Base-by-base conservation (phyloP, 2,329 filamentous ascomycete genomes). In the Fusarium sp. region DNA sequence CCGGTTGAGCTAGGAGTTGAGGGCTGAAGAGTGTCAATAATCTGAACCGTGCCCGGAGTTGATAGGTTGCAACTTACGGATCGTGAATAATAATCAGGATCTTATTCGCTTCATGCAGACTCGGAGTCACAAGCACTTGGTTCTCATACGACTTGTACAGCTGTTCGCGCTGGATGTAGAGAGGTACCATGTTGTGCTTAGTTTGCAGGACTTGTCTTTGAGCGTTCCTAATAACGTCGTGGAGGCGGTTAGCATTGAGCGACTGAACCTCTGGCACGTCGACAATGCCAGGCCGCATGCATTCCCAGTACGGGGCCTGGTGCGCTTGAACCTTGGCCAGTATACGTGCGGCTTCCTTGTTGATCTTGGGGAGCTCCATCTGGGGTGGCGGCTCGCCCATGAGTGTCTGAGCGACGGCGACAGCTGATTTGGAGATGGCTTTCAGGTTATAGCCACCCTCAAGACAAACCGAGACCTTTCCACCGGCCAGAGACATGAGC, bases 381-480 rank as follows among this genome's bases (percentile, higher is more conserved):
- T 87, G 85, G 47, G 89, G 88, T 4, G 96, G 96, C 13, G 96
- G 94, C 79, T 99, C 95, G 24, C 96, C 95, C 95, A 99, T 98
- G 52, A 99, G 87, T 1, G 96, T 98, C 69, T 92, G 91, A 2
- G 94, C 96, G 1, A 99, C 96, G 4, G 96, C 94, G 6, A 98
- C 88, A 1, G 96, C 95, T 6, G 96, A 98, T 66, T 93, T 92
- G 0, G 96, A 97, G 67, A 99, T 99, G 1, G 96, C 96, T 57
- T 91, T 87, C 27, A 99, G 90, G 78, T 98, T 98, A 83, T 99
- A 99, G 10, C 96, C 96, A 24, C 96, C 96, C 84, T 99, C 96
- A 3, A 99, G 87, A 80, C 95, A 98, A 10, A 98, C 96, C 3
- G 94, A 93, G 16, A 99, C 89, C 80, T 95, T 98, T 31, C 96